A percentile compares a stretch with the other conserved stretches of the same genome.
These are phyloP conservation scores for Nemania sp. DNA, from an alignment of 2,329 filamentous ascomycete genomes.

Conservation along the genomic window DNA sequence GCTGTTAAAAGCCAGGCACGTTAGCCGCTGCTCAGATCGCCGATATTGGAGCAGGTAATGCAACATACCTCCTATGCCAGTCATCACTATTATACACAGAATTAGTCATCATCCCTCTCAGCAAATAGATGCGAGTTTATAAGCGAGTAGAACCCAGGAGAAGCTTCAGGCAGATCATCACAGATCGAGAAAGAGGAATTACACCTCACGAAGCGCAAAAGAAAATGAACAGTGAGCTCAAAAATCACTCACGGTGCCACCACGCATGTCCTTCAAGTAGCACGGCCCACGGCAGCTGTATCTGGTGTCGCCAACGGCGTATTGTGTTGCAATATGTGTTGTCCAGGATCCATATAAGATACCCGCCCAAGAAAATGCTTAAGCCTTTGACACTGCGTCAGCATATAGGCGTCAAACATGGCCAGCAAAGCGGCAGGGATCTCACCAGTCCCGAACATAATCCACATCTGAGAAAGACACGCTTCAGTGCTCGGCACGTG, in stretches of 20 bases:
- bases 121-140: not conserved
- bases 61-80: slow-evolving; percentile 62
- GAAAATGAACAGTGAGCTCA: not conserved
- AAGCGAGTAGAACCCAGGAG: not conserved
- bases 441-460: slow-evolving; percentile 63
- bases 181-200: not conserved
- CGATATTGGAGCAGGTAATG: not conserved
- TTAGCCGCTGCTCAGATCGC: slow-evolving; percentile 18
- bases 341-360: slow-evolving; percentile 77
- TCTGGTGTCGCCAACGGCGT: slow-evolving; percentile 64
- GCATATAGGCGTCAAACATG: not conserved
- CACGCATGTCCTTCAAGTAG: slow-evolving; percentile 56
- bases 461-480: slow-evolving; percentile 69
- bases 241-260: slow-evolving; percentile 57
- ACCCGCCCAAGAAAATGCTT: slow-evolving; percentile 72
- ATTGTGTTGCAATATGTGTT: slow-evolving; percentile 73
- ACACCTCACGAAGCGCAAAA: not conserved
- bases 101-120: no score
- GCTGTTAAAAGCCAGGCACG: slow-evolving; percentile 45
- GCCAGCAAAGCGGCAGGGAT: not conserved
- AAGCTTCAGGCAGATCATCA: not conserved
- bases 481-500: slow-evolving; percentile 34
- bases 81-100: slow-evolving; percentile 58
- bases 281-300: slow-evolving; percentile 80
- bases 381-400: slow-evolving; percentile 52